phyloP scores from a whole-genome alignment of 1,139 yeast species.

The Schwanniomyces etchellsii region DNA sequence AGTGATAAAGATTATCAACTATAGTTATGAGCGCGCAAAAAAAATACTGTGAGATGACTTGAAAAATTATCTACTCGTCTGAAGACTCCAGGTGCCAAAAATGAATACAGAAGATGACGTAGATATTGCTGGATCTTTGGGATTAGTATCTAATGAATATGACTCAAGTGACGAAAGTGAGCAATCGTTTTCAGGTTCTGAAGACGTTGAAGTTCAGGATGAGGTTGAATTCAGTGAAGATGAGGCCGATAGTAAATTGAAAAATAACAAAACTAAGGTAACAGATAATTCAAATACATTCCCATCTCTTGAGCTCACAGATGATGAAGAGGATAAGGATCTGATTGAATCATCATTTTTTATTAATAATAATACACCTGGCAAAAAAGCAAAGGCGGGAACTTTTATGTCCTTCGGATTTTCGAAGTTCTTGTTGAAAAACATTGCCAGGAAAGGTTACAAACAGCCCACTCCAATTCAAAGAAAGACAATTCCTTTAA shows the following conservation, averaged over 20 bases:
- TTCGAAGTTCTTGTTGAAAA: constrained; percentile 62
- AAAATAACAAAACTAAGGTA: constrained; percentile 16
- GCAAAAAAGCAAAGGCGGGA: constrained; percentile 69
- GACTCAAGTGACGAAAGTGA: constrained; percentile 32
- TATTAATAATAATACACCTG: constrained; percentile 36
- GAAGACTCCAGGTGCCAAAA: constrained; percentile 3
- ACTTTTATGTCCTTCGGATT: constrained; percentile 89
- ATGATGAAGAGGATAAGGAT: constrained; percentile 42
- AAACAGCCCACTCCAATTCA: constrained; percentile 97
- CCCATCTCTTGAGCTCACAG: constrained; percentile 66
- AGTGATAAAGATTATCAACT: no score
- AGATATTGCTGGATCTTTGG: constrained; percentile 66
- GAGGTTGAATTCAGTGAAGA: constrained; percentile 46
- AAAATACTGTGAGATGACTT: constrained; percentile 7
- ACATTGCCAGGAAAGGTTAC: constrained; percentile 80
- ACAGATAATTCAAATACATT: constrained; percentile 23
- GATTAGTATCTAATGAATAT: constrained; percentile 39
- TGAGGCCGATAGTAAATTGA: constrained; percentile 26
- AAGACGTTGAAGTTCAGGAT: constrained; percentile 47
- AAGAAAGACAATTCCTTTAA: constrained; percentile 86
- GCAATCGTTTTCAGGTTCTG: constrained; percentile 30
- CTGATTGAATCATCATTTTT: constrained; percentile 40
- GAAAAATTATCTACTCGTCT: constrained; percentile 4
- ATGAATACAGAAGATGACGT: constrained; percentile 58
- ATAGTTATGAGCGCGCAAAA: no score